Conservation (phyloP, 352 stramenopile genomes). For the Phytophthora capsici region DNA sequence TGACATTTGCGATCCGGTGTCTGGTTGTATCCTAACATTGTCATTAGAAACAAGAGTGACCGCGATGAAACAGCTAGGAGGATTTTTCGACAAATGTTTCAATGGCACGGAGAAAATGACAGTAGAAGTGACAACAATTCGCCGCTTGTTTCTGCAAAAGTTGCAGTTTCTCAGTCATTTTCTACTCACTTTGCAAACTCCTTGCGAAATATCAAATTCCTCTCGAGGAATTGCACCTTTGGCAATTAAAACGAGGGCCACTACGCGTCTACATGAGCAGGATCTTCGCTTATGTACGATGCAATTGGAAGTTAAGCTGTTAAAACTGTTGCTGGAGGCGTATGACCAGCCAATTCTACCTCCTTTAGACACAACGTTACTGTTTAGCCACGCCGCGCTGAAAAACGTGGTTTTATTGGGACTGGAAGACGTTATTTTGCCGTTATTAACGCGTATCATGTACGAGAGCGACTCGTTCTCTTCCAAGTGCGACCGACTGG, state of each 20-base stretch:
- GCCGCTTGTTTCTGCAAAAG: conserved; percentile 31
- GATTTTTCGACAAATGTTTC: conserved; percentile 37
- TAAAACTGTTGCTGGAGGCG: conserved; percentile 15
- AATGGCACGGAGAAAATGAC: neutral
- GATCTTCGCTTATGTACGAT: conserved; percentile 28
- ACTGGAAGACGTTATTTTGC: conserved; percentile 39
- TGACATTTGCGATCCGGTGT: conserved; percentile 42
- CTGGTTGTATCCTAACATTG: conserved; percentile 40
- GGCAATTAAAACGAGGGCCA: conserved; percentile 20
- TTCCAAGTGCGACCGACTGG: conserved; percentile 50
- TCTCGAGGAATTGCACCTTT: conserved; percentile 31
- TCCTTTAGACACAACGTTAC: conserved; percentile 41
- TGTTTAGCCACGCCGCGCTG: conserved; percentile 52
- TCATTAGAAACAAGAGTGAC: conserved; percentile 20
- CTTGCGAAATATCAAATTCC: conserved; percentile 9
- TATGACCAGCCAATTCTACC: conserved; percentile 7
- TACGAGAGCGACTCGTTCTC: conserved; percentile 17
- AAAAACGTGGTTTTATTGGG: conserved; percentile 53
- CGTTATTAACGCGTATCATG: conserved; percentile 24
- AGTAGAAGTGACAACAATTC: conserved; percentile 13
- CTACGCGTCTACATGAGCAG: neutral
- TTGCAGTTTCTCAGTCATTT: conserved; percentile 63
- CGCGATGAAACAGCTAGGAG: conserved; percentile 34
- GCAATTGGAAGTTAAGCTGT: conserved; percentile 25
- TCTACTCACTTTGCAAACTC: conserved; percentile 47